Evolutionary conservation across 176 grass and related monocot genomes (phyloP), one percentile per base, ranked within the genome.

Genomic region (Luzula sylvatica): DNA sequence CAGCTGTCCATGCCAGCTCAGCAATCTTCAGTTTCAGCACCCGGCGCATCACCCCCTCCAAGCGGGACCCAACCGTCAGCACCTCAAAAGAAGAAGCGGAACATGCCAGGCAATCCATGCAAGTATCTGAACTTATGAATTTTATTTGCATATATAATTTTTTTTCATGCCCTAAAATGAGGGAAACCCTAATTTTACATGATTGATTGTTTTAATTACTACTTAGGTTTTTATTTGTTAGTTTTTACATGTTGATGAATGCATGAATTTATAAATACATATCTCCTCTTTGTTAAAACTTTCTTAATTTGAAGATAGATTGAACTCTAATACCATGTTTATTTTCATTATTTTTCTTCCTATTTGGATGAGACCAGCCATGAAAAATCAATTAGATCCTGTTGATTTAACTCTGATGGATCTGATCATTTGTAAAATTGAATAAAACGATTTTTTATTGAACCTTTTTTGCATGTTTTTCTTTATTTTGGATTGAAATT

Each of bases 71-170:
- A 57, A 16, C 25, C 81, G 7, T 16, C 67, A 18, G 58, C 79
- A 41, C 26, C 69, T 51, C 69, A 72, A 17, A 96, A 96, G 81
- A 96, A 96, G 70, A 96, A 82, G 68, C 71, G 90, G 56, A 89
- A 96, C 65, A 85, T 86, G 51, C 90, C 90, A 1, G 84, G 90
- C 52, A 86, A 88, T 63, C 84, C 90, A 82, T 82, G 89, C 65
- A 85, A 95, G 76, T 78, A 62, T 58, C 61, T 20, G 9, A 43
- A 46, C n/a, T 42, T 26, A 47, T 27, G 20, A 52, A 38, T 11
- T 21, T 41, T 25, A 3, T 23, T n/a, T 35, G 9, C 30, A 35
- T 35, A 64, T 64, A 23, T 62, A 24, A 4, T 24, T 63, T 62
- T 11, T 55, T 45, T 38, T 68, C 35, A 26, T 55, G 26, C 19